Base-by-base conservation (phyloP, 2,329 filamentous ascomycete species). In the Talaromyces funiculosus region DNA sequence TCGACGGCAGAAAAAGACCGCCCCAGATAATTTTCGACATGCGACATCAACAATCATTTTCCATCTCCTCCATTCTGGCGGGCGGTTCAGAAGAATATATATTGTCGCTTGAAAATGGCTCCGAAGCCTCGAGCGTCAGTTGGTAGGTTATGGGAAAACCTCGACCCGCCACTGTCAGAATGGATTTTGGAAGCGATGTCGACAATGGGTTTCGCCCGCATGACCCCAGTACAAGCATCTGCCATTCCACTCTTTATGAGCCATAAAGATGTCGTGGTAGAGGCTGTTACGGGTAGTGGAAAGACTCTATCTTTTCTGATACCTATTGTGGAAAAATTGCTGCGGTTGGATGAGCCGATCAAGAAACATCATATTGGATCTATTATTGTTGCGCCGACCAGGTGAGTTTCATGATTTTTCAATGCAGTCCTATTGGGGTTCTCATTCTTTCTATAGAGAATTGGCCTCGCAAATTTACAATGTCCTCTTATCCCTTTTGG, bases 221-320 rank as follows among this genome's bases (percentile, higher is more conserved):
- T 94, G 82, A 97, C 92, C 3, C 93, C 93, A 0, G 92, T 97
- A n/a, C 93, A 97, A 77, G 90, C 92, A 47, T 93, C 91, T 62
- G 89, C 90, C 4, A 89, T 97, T 66, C 91, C 92, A 12, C 84
- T 96, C 56, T 94, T 96, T 72, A 87, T 92, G 77, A 87, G 86
- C 56, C 90, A 96, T 73, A 96, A 95, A 70, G 92, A 96, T 74
- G 90, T 96, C 4, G 92, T 96, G 0, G 92, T 96, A 5, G 91
- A 96, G 79, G 91, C 91, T 33, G 92, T 96, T 3, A 96, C 92
- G 2, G 92, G 92, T 12, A 94, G 90, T 73, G 92, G 92, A 62
- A 96, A 97, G 77, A 96, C 92, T 0, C 80, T 96, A 31, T 84
- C 90, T 1, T 99, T 93, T 69, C 78, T 95, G 35, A 87, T 97